These are phyloP conservation scores for Tuber magnatum DNA, from an alignment of 495 filamentous ascomycete species.

Conservation along the genomic window DNA sequence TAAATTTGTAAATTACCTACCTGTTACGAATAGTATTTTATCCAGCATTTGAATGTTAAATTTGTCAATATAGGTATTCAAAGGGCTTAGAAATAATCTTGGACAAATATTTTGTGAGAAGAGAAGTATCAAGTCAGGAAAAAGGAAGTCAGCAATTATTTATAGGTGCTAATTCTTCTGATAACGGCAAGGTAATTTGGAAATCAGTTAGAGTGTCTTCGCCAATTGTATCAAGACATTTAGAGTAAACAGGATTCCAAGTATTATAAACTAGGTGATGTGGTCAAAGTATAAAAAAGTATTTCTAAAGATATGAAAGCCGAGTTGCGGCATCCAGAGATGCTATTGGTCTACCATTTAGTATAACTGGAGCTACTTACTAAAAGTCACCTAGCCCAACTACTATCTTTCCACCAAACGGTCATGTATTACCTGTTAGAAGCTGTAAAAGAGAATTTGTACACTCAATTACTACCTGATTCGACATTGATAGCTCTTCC, in stretches of 20 bases:
- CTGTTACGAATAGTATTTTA: not conserved
- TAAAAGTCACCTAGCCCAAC: slow-evolving; percentile 16
- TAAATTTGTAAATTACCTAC: too few species aligned
- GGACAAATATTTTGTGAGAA: not conserved
- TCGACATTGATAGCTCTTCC: slow-evolving; percentile 17
- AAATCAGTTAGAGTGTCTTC: not conserved
- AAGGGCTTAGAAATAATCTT: not conserved
- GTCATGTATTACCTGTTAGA: not conserved
- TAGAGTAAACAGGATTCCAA: not conserved
- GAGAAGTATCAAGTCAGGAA: not conserved
- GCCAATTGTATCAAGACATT: not conserved
- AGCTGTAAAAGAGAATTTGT: slow-evolving; percentile 3
- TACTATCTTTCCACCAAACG: slow-evolving; percentile 22
- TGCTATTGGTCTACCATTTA: not conserved
- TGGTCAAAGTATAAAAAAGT: not conserved
- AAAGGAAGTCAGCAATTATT: not conserved
- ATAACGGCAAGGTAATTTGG: not conserved
- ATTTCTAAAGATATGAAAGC: not conserved
- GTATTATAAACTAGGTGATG: not conserved
- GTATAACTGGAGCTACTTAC: slow-evolving; percentile 20
- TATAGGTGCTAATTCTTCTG: not conserved
- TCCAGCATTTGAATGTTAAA: not conserved
- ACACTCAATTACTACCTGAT: slow-evolving; percentile 10
- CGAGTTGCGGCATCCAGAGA: not conserved
- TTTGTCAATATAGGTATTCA: not conserved